Conservation (phyloP, 116 monocot genomes). For the Iris pallida region DNA sequence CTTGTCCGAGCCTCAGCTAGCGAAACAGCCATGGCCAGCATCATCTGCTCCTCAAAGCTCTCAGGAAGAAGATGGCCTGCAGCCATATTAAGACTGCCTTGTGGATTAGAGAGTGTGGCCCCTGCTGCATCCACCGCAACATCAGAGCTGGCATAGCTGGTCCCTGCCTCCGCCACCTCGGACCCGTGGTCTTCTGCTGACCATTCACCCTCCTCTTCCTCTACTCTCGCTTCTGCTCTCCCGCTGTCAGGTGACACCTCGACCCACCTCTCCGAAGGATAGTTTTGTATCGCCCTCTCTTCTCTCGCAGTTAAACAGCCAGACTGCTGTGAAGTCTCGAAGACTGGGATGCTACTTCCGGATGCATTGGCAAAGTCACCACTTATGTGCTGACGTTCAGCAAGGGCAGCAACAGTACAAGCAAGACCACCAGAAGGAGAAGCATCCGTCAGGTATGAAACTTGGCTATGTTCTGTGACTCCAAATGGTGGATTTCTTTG, state of each 20-base stretch:
- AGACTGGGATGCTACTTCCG: conserved; percentile 5
- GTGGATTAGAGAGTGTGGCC: conserved; percentile 3
- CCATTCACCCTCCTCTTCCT: conserved; percentile 39
- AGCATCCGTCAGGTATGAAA: conserved; percentile 21
- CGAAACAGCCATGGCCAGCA: conserved; percentile 83
- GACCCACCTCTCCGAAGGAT: conserved; percentile 14
- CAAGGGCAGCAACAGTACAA: conserved; percentile 41
- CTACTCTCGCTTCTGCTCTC: conserved; percentile 2
- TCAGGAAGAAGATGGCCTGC: conserved; percentile 50
- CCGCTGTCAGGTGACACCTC: conserved; percentile 21
- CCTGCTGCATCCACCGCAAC: conserved; percentile 23
- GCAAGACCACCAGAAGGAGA: conserved; percentile 46
- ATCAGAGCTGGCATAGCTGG: conserved; percentile 59
- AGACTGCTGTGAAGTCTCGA: conserved; percentile 5
- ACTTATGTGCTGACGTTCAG: conserved; percentile 40
- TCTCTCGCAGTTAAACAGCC: conserved; percentile 8
- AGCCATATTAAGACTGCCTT: conserved; percentile 19
- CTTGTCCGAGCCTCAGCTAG: conserved; percentile 67
- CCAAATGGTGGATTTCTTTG: conserved; percentile 21
- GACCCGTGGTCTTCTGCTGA: conserved; percentile 38
- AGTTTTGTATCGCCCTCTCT: neutral
- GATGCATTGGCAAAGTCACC: conserved; percentile 2
- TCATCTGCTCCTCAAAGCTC: conserved; percentile 88
- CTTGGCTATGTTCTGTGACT: conserved; percentile 7
- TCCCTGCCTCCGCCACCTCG: conserved; percentile 54